A percentile compares a stretch with the other conserved stretches of the same genome.
Conservation (phyloP, 2,329 filamentous ascomycete species). For the Thermothelomyces thermophilus region DNA sequence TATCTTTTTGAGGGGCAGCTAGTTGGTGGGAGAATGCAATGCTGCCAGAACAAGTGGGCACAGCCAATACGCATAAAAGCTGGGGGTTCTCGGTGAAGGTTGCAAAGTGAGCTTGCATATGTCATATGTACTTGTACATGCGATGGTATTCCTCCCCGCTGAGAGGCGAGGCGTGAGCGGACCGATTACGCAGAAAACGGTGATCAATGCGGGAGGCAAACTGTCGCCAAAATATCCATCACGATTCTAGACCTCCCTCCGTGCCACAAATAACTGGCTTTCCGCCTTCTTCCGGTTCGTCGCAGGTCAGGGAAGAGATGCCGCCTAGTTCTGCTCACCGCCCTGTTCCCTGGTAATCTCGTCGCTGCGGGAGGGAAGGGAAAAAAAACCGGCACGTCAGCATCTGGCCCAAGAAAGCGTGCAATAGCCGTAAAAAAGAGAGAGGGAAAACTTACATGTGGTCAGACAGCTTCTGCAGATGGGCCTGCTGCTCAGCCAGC, state of each 20-base stretch:
- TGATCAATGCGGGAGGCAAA: neutral
- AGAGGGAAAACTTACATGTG: conserved; percentile 61
- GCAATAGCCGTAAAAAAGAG: too few species aligned
- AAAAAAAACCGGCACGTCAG: neutral
- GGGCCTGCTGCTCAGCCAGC: conserved; percentile 69
- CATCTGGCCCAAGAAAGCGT: too few species aligned
- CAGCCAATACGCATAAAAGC: too few species aligned
- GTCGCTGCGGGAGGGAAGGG: conserved; percentile 46
- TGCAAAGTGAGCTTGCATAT: conserved; percentile 1
- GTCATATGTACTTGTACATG: conserved; percentile 19
- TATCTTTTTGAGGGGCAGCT: neutral
- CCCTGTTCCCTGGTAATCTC: conserved; percentile 68
- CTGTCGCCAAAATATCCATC: neutral
- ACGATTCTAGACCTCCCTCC: too few species aligned
- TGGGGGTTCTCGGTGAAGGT: neutral
- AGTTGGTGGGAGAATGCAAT: neutral
- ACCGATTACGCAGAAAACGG: neutral
- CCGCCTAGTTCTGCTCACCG: conserved; percentile 55
- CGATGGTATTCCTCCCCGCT: neutral
- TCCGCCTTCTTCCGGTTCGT: too few species aligned
- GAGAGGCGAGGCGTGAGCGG: neutral
- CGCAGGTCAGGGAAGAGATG: too few species aligned
- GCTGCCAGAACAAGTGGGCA: too few species aligned
- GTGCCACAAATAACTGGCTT: too few species aligned
- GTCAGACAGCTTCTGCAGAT: conserved; percentile 76